Conservation (phyloP, 441 rosid species). For the Erodium trifolium region DNA sequence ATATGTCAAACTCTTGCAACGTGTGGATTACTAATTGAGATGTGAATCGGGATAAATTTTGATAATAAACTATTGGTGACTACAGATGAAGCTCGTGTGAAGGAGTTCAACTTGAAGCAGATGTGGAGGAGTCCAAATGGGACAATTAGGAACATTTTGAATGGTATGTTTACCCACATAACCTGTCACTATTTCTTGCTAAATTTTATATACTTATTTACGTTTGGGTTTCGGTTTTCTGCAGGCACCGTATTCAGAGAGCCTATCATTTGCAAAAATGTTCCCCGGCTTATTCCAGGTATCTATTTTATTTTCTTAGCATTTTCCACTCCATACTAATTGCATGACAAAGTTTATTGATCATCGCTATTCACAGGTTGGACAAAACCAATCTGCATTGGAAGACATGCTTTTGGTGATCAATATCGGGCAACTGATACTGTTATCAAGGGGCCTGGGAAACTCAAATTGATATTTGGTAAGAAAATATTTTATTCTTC, state of each 20-base stretch:
- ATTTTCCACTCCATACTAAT: background rate
- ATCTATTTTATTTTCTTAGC: constrained; percentile 14
- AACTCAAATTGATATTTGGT: constrained; percentile 44
- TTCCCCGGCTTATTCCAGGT: constrained; percentile 81
- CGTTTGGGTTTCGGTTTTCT: constrained; percentile 13
- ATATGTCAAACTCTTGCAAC: background rate
- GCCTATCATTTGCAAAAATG: constrained; percentile 75
- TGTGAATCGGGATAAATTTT: background rate
- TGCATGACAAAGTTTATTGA: background rate
- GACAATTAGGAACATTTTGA: constrained; percentile 80
- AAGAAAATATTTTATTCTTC: constrained; percentile 2
- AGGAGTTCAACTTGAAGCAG: constrained; percentile 63
- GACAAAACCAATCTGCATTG: constrained; percentile 92
- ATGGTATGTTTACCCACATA: constrained; percentile 35
- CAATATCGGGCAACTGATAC: constrained; percentile 82
- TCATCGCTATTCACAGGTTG: constrained; percentile 48
- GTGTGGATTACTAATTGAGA: background rate
- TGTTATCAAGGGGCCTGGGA: constrained; percentile 62
- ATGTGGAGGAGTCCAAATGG: constrained; percentile 99
- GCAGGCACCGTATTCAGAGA: constrained; percentile 92
- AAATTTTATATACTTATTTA: background rate
- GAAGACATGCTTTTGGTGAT: constrained; percentile 96
- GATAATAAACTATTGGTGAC: constrained; percentile 3
- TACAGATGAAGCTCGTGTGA: constrained; percentile 75
- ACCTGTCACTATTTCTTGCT: background rate